A percentile compares a stretch with the other conserved stretches of the same genome.
Conservation (phyloP, 2,329 filamentous ascomycete species). For the Fusarium penzigii region DNA sequence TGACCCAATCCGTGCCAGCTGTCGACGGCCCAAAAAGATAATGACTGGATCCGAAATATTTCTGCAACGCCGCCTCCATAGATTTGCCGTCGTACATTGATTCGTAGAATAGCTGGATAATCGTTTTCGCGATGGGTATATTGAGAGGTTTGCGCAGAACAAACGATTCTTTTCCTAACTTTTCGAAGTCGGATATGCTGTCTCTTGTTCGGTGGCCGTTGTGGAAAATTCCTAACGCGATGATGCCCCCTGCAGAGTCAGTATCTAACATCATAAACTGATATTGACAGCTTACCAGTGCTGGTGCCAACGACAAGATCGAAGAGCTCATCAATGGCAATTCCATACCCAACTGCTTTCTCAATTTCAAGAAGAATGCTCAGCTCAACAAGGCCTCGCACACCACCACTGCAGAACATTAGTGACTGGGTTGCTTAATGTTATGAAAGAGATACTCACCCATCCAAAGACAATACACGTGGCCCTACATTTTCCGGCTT, state of each 20-base stretch:
- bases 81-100: conserved; percentile 5
- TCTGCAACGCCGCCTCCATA: conserved; percentile 4
- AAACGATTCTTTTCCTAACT: conserved; percentile 3
- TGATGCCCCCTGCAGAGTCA: conserved; percentile 10
- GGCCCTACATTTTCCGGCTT: conserved; percentile 9
- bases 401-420: conserved; percentile 4
- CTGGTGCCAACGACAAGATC: conserved; percentile 16
- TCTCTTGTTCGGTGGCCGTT: neutral
- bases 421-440: neutral
- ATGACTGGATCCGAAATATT: neutral
- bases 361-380: conserved; percentile 2
- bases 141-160: neutral
- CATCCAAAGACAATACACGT: conserved; percentile 7
- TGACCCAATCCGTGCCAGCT: conserved; percentile 1
- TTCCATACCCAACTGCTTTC: neutral
- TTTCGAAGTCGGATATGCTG: neutral
- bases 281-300: conserved; percentile 5
- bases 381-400: conserved; percentile 10
- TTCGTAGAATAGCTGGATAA: neutral
- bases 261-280: too few relatives aligned
- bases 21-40: conserved; percentile 2
- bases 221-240: conserved; percentile 10
- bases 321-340: conserved; percentile 13
- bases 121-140: neutral
- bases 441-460: conserved; percentile 2